A percentile compares a stretch with the other conserved stretches of the same genome.
These are phyloP conservation scores for Chenopodium suecicum DNA, from an alignment of 148 eudicot species.

Conservation along the genomic window DNA sequence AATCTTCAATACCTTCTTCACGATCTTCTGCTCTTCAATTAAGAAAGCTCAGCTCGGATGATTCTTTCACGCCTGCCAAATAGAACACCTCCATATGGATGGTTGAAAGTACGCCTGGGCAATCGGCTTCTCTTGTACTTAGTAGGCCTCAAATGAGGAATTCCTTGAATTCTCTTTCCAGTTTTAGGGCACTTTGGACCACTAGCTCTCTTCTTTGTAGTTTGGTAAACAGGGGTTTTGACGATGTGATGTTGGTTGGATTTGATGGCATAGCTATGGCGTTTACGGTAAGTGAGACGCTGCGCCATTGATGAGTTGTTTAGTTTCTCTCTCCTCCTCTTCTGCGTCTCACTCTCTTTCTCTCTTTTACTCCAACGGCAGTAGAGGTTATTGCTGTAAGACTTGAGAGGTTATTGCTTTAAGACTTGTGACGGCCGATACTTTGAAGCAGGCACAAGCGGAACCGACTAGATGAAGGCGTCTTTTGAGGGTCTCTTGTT, in stretches of 20 bases:
- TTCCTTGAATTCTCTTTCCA: constrained; percentile 84
- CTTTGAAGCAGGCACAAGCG: too few relatives aligned
- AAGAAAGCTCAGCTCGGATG: constrained; percentile 43
- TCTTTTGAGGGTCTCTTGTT: too few relatives aligned
- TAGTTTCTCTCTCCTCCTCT: constrained; percentile 17
- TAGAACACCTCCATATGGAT: constrained; percentile 59
- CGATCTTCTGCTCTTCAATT: constrained; percentile 59
- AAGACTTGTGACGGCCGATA: too few relatives aligned
- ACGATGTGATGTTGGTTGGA: constrained; percentile 63
- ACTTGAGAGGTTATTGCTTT: too few relatives aligned
- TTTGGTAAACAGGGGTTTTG: constrained; percentile 71
- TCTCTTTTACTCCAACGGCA: constrained; percentile 1
- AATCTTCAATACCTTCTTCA: constrained; percentile 58
- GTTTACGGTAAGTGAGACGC: constrained; percentile 49
- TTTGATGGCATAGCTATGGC: constrained; percentile 68
- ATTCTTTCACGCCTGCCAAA: constrained; percentile 61
- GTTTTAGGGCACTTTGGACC: constrained; percentile 84
- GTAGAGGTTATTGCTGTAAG: not conserved
- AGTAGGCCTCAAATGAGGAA: constrained; percentile 62
- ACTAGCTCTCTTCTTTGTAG: constrained; percentile 77
- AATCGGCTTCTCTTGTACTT: constrained; percentile 56
- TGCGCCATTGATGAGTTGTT: constrained; percentile 43
- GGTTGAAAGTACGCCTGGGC: constrained; percentile 56
- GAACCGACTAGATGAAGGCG: too few relatives aligned
- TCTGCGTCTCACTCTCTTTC: constrained; percentile 8